Evolutionary conservation across 352 stramenopile genomes (phyloP).

Genomic region (Globisporangium spinosum): DNA sequence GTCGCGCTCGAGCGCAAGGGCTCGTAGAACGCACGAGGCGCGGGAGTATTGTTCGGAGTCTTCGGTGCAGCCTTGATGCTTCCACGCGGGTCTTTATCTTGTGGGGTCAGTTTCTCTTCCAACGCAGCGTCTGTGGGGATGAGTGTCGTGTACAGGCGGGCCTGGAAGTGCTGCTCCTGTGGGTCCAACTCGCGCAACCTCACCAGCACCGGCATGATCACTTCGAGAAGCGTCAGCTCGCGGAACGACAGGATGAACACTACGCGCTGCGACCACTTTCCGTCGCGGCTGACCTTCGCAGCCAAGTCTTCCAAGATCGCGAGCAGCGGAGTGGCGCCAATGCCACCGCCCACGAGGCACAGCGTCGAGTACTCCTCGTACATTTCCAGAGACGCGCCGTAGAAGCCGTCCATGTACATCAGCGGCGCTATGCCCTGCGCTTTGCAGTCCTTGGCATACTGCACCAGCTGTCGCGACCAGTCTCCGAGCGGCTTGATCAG

Average conservation of each 20-base stretch:
- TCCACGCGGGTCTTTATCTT: not conserved
- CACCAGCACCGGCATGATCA: conserved; percentile 27
- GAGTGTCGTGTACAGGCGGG: conserved; percentile 30
- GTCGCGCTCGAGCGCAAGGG: conserved; percentile 43
- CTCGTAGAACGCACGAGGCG: conserved; percentile 42
- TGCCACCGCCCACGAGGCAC: conserved; percentile 40
- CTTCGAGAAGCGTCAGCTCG: conserved; percentile 34
- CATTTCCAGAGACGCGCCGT: conserved; percentile 39
- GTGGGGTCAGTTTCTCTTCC: not conserved
- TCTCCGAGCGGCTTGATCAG: conserved; percentile 49
- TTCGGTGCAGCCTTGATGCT: conserved; percentile 16
- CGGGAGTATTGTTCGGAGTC: not conserved
- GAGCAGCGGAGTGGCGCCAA: conserved; percentile 43
- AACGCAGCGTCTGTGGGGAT: conserved; percentile 19
- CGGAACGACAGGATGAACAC: conserved; percentile 42
- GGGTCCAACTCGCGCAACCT: conserved; percentile 37
- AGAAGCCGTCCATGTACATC: conserved; percentile 58
- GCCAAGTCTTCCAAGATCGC: conserved; percentile 45
- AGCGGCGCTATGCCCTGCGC: conserved; percentile 22
- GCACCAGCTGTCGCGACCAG: conserved; percentile 40
- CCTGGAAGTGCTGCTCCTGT: conserved; percentile 31
- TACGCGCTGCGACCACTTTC: conserved; percentile 36
- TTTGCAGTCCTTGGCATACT: conserved; percentile 40
- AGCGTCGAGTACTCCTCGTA: conserved; percentile 48
- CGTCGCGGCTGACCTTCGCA: conserved; percentile 25